phyloP scores from a whole-genome alignment of 805 yeast species.

The Scheffersomyces coipomensis region DNA sequence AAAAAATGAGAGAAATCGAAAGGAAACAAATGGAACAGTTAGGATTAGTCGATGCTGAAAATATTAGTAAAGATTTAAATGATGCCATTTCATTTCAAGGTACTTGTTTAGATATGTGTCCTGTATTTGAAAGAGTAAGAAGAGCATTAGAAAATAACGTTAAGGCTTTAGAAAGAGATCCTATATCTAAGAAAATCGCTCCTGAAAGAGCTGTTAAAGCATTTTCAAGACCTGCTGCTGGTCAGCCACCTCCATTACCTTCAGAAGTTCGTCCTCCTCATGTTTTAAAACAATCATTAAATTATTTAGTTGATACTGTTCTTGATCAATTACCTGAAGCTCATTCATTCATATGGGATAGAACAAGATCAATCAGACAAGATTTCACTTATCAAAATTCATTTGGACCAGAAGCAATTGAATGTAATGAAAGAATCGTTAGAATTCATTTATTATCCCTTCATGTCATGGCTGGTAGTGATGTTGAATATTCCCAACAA shows the following conservation, averaged over 20 bases:
- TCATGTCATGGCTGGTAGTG: constrained; percentile 79
- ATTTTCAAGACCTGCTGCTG: constrained; percentile 95
- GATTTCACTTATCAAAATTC: constrained; percentile 96
- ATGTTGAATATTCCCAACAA: constrained; percentile 79
- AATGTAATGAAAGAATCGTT: constrained; percentile 88
- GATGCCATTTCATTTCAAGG: constrained; percentile 90
- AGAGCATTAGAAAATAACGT: constrained; percentile 87
- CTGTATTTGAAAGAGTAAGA: constrained; percentile 85
- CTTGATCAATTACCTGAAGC: constrained; percentile 73
- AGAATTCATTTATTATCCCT: constrained; percentile 79
- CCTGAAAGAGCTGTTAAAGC: constrained; percentile 75
- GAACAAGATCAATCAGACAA: constrained; percentile 94
- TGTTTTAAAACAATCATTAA: constrained; percentile 61
- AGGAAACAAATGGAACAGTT: constrained; percentile 73
- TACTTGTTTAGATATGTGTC: constrained; percentile 92
- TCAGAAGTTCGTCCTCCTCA: constrained; percentile 96
- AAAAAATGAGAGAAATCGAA: constrained; percentile 70
- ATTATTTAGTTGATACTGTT: constrained; percentile 65
- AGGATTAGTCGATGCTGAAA: constrained; percentile 86
- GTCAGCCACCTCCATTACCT: constrained; percentile 96
- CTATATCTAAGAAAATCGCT: constrained; percentile 51
- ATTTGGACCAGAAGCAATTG: constrained; percentile 89
- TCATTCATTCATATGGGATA: constrained; percentile 93
- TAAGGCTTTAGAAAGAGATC: constrained; percentile 70
- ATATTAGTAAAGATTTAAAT: constrained; percentile 73